Base-by-base conservation (phyloP, 179 eudicot species). In the Beta macrorhiza region DNA sequence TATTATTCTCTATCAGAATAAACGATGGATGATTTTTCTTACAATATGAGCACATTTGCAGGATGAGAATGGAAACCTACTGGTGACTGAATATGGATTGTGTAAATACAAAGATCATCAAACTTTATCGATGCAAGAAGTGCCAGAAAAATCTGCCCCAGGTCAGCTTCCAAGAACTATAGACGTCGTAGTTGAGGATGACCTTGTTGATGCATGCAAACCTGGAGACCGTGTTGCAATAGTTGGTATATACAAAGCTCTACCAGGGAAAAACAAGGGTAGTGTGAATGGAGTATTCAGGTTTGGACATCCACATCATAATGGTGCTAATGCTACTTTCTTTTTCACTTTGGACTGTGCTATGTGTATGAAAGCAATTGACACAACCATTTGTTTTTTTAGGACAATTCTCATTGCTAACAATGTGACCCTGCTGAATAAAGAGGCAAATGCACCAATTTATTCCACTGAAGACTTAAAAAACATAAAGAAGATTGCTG, bases 81-180 rank as follows among this genome's bases (percentile, higher is more conserved):
- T 97, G 82, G 99, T 94, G 80, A 94, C 98, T 63, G 99, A 97
- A 86, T 97, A 86, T 87, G 98, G 99, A 12, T 55, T 97, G 81
- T 97, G 99, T 92, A 92, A 90, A 81, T 97, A 97, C 89, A 97
- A 93, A 86, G 99, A 97, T 81, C 98, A 94, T 86, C 99, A 97
- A 82, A 94, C 94, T 65, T 75, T 97, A 42, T 91, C 98, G 47
- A 97, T 97, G 98, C 99, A 97, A 91, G 99, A 97, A 87, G 96
- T 94, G 84, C 99, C 99, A 16, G 99, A 97, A 85, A 94, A 94
- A 75, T 91, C 98, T 80, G 99, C 98, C 68, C 98, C 99, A 81
- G 99, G 99, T 49, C 99, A 97, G 89, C 95, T 97, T 79, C 99
- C 99, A 63, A 84, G 99, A 85, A 91, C 97, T 2, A 93, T 97